Evolutionary conservation across 805 yeast genomes (phyloP).

Genomic region (Candida tallmaniae): DNA sequence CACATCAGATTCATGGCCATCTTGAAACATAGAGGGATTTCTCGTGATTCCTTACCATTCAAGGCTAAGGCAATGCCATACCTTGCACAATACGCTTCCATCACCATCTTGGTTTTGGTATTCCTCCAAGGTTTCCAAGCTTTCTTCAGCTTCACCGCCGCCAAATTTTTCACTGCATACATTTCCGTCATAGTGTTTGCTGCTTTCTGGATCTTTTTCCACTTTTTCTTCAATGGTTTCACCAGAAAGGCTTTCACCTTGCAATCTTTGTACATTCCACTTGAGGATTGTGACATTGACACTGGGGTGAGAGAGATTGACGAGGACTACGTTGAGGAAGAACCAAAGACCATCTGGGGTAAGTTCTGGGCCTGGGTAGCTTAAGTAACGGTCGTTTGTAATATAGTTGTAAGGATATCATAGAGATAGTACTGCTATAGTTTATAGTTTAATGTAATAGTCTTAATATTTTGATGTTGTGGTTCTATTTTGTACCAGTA

Average conservation of each 20-base stretch:
- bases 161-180: slow-evolving; percentile 65
- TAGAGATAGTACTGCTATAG: too few relatives aligned
- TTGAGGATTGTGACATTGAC: slow-evolving; percentile 66
- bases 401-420: too few relatives aligned
- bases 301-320: slow-evolving; percentile 63
- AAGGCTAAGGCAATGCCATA: slow-evolving; percentile 70
- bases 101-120: slow-evolving; percentile 50
- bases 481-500: neutral
- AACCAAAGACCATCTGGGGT: slow-evolving; percentile 50
- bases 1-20: slow-evolving; percentile 70
- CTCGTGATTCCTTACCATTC: slow-evolving; percentile 68
- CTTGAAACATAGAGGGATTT: slow-evolving; percentile 56
- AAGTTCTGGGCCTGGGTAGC: slow-evolving; percentile 46
- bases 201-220: slow-evolving; percentile 52
- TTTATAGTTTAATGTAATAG: too few relatives aligned
- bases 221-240: slow-evolving; percentile 44
- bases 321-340: slow-evolving; percentile 52
- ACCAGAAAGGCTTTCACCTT: slow-evolving; percentile 23
- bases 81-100: slow-evolving; percentile 58
- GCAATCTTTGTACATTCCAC: slow-evolving; percentile 40
- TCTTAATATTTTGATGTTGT: too few relatives aligned
- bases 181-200: slow-evolving; percentile 61
- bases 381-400: slow-evolving; percentile 5
- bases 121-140: slow-evolving; percentile 70
- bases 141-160: slow-evolving; percentile 52